phyloP scores from a whole-genome alignment of 2,329 filamentous ascomycete species.

The Hypoxylon sp. region DNA sequence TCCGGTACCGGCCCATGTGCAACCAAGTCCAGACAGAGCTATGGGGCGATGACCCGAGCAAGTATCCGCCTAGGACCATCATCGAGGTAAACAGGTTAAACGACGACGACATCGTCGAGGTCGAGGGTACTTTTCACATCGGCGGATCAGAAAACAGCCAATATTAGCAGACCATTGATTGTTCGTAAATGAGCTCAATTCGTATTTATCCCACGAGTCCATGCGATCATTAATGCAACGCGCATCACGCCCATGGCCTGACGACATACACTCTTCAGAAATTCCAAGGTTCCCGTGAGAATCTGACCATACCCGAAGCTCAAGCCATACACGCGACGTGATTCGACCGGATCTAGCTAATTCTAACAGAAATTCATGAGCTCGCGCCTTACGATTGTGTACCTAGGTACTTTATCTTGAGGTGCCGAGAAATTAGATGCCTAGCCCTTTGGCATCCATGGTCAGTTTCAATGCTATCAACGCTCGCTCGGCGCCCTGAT shows the following conservation, averaged over 20 bases:
- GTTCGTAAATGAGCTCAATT: not conserved
- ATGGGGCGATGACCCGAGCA: slow-evolving; percentile 42
- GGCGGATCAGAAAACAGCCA: not conserved
- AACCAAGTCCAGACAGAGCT: slow-evolving; percentile 45
- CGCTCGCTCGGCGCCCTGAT: slow-evolving; percentile 34
- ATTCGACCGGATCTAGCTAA: too few species aligned
- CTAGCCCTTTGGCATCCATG: too few species aligned
- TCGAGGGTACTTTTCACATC: slow-evolving; percentile 44
- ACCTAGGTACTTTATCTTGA: too few species aligned
- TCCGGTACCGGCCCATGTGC: slow-evolving; percentile 44
- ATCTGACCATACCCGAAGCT: too few species aligned
- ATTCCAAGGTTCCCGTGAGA: not conserved
- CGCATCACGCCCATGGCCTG: not conserved
- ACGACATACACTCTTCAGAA: not conserved
- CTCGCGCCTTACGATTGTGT: too few species aligned
- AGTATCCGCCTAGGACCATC: slow-evolving; percentile 45
- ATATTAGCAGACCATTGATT: slow-evolving; percentile 52
- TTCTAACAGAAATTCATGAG: too few species aligned
- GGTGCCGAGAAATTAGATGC: too few species aligned
- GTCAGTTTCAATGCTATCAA: slow-evolving; percentile 13
- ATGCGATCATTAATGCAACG: not conserved
- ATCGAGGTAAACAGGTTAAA: slow-evolving; percentile 46
- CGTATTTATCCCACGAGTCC: not conserved
- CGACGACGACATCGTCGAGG: slow-evolving; percentile 46
- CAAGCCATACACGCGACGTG: too few species aligned